Conservation (phyloP, 306 rosid species). For the Sindora glabra region DNA sequence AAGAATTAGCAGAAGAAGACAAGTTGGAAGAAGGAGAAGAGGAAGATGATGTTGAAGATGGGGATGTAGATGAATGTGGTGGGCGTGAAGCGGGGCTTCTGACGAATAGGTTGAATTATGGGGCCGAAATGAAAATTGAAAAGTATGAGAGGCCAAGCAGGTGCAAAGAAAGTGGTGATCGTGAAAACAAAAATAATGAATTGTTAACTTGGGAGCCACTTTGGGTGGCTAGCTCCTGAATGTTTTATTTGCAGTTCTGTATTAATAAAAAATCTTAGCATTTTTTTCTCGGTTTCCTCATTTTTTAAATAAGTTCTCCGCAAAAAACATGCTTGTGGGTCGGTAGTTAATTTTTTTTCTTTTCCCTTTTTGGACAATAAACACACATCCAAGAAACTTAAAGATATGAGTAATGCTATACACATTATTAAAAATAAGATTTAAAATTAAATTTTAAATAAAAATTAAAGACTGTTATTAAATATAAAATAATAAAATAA, state of each 20-base stretch:
- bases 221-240: slow-evolving; percentile 52
- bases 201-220: slow-evolving; percentile 38
- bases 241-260: background rate
- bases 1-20: too few relatives aligned
- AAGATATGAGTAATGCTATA: too few relatives aligned
- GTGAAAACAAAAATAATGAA: slow-evolving; percentile 29
- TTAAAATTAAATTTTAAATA: too few relatives aligned
- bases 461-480: too few relatives aligned
- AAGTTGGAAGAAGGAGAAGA: slow-evolving; percentile 5
- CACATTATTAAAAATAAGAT: too few relatives aligned
- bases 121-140: slow-evolving; percentile 32
- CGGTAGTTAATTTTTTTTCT: too few relatives aligned
- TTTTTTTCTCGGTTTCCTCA: slow-evolving; percentile 14
- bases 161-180: slow-evolving; percentile 56
- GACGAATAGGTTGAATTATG: background rate
- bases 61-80: slow-evolving; percentile 11
- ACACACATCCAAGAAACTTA: too few relatives aligned
- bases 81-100: too few relatives aligned
- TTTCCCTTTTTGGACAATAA: too few relatives aligned
- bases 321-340: too few relatives aligned
- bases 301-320: too few relatives aligned
- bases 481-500: too few relatives aligned
- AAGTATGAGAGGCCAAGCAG: slow-evolving; percentile 37
- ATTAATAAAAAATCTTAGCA: background rate
- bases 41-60: background rate